Conservation (phyloP, 495 filamentous ascomycete genomes). For the Sphaerosporella brunnea region DNA sequence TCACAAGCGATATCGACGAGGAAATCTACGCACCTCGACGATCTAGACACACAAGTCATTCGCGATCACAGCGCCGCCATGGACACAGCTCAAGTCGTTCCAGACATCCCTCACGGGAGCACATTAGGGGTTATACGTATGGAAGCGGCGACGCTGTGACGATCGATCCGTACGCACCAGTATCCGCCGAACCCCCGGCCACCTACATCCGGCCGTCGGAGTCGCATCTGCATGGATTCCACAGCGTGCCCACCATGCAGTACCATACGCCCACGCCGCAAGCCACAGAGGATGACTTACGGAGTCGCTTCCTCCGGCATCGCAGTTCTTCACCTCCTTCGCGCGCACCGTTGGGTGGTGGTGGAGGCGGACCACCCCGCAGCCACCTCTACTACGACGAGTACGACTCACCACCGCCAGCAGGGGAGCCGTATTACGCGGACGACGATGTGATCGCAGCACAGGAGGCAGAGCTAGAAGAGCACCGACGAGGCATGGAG, state of each 20-base stretch:
- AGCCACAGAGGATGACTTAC: background rate
- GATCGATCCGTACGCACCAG: background rate
- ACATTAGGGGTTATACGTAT: background rate
- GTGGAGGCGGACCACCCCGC: background rate
- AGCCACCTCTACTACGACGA: background rate
- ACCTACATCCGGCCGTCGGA: background rate
- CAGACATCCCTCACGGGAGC: background rate
- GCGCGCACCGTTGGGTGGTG: background rate
- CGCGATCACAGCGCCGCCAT: background rate
- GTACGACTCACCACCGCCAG: background rate
- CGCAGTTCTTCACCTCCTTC: background rate
- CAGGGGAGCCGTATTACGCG: background rate
- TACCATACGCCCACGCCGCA: background rate
- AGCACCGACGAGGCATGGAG: background rate
- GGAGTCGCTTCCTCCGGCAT: slow-evolving; percentile 5
- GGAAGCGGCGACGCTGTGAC: background rate
- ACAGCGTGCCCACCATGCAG: background rate
- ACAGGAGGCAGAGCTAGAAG: background rate
- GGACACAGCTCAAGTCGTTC: background rate
- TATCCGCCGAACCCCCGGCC: background rate
- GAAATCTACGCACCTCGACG: background rate
- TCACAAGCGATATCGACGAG: slow-evolving; percentile 4
- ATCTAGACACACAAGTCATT: background rate
- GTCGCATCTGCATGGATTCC: background rate
- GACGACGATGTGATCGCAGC: background rate